Percentiles rank a stretch among this genome's conserved stretches.
These are phyloP conservation scores for Aphelidium insulamus DNA, from an alignment of 371 early-diverging fungal genomes.

Conservation along the genomic window DNA sequence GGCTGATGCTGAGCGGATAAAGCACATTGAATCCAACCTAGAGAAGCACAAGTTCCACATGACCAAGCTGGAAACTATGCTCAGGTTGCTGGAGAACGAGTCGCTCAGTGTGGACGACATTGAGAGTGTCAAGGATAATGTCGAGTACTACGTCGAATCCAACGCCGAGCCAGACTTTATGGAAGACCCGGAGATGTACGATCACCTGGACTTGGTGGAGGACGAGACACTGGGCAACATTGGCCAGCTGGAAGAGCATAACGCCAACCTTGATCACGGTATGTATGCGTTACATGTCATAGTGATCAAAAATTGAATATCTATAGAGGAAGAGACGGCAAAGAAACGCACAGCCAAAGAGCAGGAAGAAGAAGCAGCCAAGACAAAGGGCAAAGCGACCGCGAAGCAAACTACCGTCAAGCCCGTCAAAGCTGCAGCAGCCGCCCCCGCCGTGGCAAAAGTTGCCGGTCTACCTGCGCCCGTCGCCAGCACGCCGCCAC, in stretches of 20 bases:
- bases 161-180: conserved; percentile 74
- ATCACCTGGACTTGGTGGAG: conserved; percentile 73
- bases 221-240: conserved; percentile 54
- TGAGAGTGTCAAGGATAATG: conserved; percentile 49
- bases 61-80: conserved; percentile 61
- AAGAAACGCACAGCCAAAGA: conserved; percentile 13
- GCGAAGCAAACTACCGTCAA: neutral
- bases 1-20: conserved; percentile 43
- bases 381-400: conserved; percentile 27
- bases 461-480: neutral
- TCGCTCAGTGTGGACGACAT: conserved; percentile 61
- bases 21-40: conserved; percentile 35
- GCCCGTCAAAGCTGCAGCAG: neutral
- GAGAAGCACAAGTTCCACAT: conserved; percentile 81
- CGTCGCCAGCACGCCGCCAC: conserved; percentile 8
- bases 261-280: conserved; percentile 2
- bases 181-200: conserved; percentile 79
- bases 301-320: conserved; percentile 2
- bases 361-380: conserved; percentile 27
- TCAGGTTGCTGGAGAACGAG: conserved; percentile 78
- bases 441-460: neutral
- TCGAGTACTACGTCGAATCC: conserved; percentile 70
- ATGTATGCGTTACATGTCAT: neutral
- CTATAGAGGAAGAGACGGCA: conserved; percentile 8
- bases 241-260: conserved; percentile 22